Evolutionary conservation across 257 asterid species (phyloP).

Genomic region (Nicotiana otophora): DNA sequence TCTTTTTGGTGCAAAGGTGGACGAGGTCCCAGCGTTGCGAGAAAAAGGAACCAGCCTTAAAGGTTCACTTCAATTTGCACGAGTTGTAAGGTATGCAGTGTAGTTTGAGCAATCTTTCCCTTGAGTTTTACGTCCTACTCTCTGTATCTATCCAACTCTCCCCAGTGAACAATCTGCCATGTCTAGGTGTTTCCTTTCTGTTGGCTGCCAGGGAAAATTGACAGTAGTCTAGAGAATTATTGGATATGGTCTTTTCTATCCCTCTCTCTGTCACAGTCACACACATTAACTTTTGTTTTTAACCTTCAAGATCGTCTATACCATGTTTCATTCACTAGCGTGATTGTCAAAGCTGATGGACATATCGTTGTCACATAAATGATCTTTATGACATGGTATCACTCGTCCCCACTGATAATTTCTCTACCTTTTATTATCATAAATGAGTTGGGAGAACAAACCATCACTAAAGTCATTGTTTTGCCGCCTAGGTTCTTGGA

Average conservation of each 20-base stretch:
- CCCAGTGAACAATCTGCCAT: background rate
- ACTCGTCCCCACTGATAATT: background rate
- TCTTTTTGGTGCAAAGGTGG: constrained; percentile 41
- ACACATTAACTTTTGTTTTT: background rate
- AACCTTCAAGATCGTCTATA: background rate
- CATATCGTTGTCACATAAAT: background rate
- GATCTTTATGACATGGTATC: constrained; percentile 1
- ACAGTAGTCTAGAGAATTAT: background rate
- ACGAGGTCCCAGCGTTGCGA: constrained; percentile 36
- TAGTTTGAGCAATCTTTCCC: background rate
- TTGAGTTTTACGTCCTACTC: background rate
- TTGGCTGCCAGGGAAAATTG: background rate
- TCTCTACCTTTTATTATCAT: background rate
- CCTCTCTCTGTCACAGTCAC: background rate
- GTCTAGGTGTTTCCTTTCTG: background rate
- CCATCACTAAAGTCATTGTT: background rate
- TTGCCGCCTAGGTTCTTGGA: background rate
- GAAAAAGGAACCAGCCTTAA: constrained; percentile 27
- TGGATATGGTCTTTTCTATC: background rate
- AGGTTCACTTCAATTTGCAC: constrained; percentile 38
- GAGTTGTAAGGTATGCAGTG: constrained; percentile 36
- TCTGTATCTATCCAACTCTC: background rate
- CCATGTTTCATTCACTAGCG: background rate
- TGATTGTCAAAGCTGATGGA: background rate
- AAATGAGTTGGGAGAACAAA: background rate